Evolutionary conservation across 805 yeast genomes (phyloP).

Genomic region (Suhomyces kilbournensis): DNA sequence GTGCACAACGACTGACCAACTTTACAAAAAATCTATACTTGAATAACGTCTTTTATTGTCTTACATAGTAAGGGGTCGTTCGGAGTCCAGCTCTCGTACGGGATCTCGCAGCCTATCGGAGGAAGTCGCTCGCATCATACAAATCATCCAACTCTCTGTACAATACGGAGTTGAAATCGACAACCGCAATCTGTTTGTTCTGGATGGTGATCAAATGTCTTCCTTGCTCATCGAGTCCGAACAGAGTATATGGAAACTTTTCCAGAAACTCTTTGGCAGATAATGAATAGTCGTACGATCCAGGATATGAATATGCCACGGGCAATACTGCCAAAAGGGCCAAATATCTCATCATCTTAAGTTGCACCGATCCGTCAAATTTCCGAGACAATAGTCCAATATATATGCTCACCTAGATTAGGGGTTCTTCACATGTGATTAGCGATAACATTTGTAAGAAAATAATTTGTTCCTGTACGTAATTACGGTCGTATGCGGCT

Average conservation of each 20-base stretch:
- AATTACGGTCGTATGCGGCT: not conserved
- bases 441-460: not conserved
- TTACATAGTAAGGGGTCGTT: not conserved
- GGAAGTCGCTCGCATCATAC: conserved; percentile 1
- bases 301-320: not conserved
- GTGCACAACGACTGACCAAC: not conserved
- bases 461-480: not conserved
- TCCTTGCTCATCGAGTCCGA: conserved; percentile 1
- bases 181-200: not conserved
- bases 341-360: not conserved
- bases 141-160: conserved; percentile 2
- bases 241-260: not conserved
- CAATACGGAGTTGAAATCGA: not conserved
- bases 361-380: not conserved
- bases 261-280: not conserved
- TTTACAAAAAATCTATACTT: not conserved
- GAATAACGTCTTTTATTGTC: not conserved
- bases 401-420: not conserved
- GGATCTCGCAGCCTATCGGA: not conserved
- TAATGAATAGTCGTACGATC: not conserved
- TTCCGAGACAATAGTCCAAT: not conserved
- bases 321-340: not conserved
- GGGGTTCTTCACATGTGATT: not conserved
- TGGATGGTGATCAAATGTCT: not conserved
- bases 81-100: not conserved